Evolutionary conservation across 2,329 filamentous ascomycete genomes (phyloP), one percentile per base, ranked within the genome.

Genomic region (Ascochyta koolunga): DNA sequence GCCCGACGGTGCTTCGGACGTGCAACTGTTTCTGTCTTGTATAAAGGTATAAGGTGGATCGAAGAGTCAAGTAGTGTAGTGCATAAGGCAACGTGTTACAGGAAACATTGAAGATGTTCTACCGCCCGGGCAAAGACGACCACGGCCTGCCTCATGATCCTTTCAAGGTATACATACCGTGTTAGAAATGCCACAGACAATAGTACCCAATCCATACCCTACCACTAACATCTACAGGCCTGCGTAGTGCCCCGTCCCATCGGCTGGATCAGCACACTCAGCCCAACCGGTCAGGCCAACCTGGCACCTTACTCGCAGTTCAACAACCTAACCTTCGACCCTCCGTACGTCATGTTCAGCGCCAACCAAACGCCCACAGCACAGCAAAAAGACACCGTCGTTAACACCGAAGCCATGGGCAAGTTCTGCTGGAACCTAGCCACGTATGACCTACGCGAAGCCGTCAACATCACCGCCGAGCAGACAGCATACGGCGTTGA

Each of bases 281-380:
- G 79, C n/a, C 62, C 65, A 15, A 59, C 68, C 6, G 79, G 80
- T 54, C 65, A 72, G 42, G 75, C 82, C 65, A 86, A 86, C 60
- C 78, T 87, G 2, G 84, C 84, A 0, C 84, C 84, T 0, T 87
- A 83, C 71, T 80, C 76, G 0, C 84, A 87, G 70, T 87, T 87
- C 77, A 85, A 82, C 69, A 86, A 86, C 59, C 77, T 87, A 0
- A 85, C 82, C 27, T 87, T 85, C 70, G 83, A 86, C 65, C 84
- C 84, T 0, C 84, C 84, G 0, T 85, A 85, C 63, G 80, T 87
- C 24, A 84, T 87, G 80, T 87, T 87, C 78, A 77, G 76, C 29
- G 79, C 81, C 2, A 86, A 87, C 70, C 82, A 86, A 66, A 83
- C 80, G 0, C 71, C 77, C 0, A 58, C 69, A 8, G 66, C 64